These are phyloP conservation scores for Rutstroemia sp. DNA, from an alignment of 2,329 filamentous ascomycete species.

Conservation along the genomic window DNA sequence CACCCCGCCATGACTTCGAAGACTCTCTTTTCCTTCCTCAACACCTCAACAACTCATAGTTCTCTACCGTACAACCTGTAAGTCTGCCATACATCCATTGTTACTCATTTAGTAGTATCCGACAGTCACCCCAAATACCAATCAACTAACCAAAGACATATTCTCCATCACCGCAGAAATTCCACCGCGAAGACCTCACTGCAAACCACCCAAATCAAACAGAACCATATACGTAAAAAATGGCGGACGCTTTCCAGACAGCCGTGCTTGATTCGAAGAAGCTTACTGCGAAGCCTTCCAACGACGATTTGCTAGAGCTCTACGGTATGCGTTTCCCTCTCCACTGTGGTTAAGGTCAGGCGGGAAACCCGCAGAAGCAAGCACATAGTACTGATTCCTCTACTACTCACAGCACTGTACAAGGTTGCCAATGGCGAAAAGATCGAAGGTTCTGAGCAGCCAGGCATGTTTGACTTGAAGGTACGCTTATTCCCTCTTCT, in stretches of 20 bases:
- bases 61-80: neutral
- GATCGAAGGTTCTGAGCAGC: slow-evolving; percentile 45
- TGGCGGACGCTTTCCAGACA: slow-evolving; percentile 39
- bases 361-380: neutral
- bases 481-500: slow-evolving; percentile 13
- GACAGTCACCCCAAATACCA: no score
- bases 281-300: slow-evolving; percentile 55
- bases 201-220: neutral
- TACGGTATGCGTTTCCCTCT: slow-evolving; percentile 16
- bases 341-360: neutral
- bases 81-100: neutral
- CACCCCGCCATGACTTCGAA: neutral
- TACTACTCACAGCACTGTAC: slow-evolving; percentile 41
- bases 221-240: neutral
- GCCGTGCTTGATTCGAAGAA: slow-evolving; percentile 59
- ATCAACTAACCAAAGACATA: neutral
- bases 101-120: no score
- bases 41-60: neutral
- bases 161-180: neutral
- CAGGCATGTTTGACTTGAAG: slow-evolving; percentile 65
- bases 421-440: slow-evolving; percentile 53
- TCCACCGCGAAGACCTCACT: neutral
- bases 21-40: neutral
- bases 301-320: slow-evolving; percentile 53
- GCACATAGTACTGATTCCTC: neutral